Evolutionary conservation across 2,329 filamentous ascomycete genomes (phyloP), one percentile per base, ranked within the genome.

Genomic region (Ophiostoma sp.): DNA sequence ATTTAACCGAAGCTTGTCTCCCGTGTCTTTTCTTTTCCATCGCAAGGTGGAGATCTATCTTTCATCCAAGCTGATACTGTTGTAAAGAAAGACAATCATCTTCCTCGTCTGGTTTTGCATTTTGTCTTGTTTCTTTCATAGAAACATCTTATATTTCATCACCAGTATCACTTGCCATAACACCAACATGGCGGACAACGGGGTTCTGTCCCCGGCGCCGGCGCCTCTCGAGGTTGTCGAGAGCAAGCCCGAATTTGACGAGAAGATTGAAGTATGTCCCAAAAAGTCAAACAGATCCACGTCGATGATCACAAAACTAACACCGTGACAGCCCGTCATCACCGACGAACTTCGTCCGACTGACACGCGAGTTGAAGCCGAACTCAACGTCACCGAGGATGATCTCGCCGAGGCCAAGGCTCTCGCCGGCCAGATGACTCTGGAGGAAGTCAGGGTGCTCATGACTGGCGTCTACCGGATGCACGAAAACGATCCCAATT

Each of bases 401-500:
- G 76, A 76, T 28, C 68, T 76, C 17, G 45, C 59, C 42, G 75
- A 76, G 71, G 76, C 74, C 50, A 74, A 75, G 48, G 73, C 74
- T 9, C 19, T 74, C 17, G 76, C 76, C 57, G 73, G 61, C 68
- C 71, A 57, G 36, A 76, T 76, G 76, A 70, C 45, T 11, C 52
- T 74, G 7, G 73, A 73, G 9, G 74, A 75, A 22, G 76, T 75
- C 6, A 72, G 73, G 4, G 25, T 22, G 63, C 66, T 74, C 19
- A 33, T 74, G 66, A 61, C 55, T 0, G 69, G 72, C 28, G 73
- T 72, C 17, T 59, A 72, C 36, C 31, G n/a, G 55, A 82, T 85
- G 33, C 82, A 86, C 75, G 80, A 83, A 45, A 79, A 82, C 33
- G 85, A 87, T 69, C 85, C 84, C 39, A 87, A 87, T 78, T 87